phyloP scores from a whole-genome alignment of 352 stramenopile species.

The Phytophthora ramorum region DNA sequence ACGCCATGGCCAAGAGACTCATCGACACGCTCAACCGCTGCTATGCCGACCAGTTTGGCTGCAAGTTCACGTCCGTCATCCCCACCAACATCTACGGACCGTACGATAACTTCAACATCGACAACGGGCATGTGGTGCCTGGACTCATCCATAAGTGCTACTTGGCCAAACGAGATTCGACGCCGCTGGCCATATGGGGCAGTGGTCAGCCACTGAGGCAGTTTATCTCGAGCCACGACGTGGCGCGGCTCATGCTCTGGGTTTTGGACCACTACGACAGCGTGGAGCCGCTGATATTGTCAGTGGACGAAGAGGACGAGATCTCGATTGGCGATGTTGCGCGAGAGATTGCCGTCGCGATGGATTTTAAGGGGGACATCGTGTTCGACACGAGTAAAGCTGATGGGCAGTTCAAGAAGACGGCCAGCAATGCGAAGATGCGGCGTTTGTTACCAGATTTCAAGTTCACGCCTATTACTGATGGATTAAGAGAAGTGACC shows the following conservation, averaged over 20 bases:
- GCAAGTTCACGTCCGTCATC: constrained; percentile 98
- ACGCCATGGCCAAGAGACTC: constrained; percentile 98
- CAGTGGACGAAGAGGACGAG: constrained; percentile 94
- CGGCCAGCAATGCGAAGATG: constrained; percentile 97
- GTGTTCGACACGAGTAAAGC: constrained; percentile 94
- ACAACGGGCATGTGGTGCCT: constrained; percentile 97
- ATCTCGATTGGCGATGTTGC: constrained; percentile 96
- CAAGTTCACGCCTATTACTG: constrained; percentile 94
- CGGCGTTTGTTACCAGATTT: constrained; percentile 88
- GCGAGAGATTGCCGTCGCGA: constrained; percentile 69
- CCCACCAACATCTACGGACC: constrained; percentile 99
- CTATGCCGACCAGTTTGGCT: constrained; percentile 96
- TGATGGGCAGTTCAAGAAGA: constrained; percentile 99
- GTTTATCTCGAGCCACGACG: constrained; percentile 97
- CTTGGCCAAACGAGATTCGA: constrained; percentile 92
- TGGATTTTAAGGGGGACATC: constrained; percentile 86
- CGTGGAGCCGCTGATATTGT: constrained; percentile 96
- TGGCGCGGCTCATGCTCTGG: constrained; percentile 95
- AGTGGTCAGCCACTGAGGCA: constrained; percentile 95
- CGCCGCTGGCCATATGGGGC: constrained; percentile 96
- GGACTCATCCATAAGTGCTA: constrained; percentile 99
- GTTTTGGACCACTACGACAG: constrained; percentile 76
- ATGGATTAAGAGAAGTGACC: constrained; percentile 73
- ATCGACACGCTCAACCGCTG: constrained; percentile 98
- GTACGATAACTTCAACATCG: constrained; percentile 98